These are phyloP conservation scores for Glutinoglossum americanum DNA, from an alignment of 495 filamentous ascomycete species.

Conservation along the genomic window DNA sequence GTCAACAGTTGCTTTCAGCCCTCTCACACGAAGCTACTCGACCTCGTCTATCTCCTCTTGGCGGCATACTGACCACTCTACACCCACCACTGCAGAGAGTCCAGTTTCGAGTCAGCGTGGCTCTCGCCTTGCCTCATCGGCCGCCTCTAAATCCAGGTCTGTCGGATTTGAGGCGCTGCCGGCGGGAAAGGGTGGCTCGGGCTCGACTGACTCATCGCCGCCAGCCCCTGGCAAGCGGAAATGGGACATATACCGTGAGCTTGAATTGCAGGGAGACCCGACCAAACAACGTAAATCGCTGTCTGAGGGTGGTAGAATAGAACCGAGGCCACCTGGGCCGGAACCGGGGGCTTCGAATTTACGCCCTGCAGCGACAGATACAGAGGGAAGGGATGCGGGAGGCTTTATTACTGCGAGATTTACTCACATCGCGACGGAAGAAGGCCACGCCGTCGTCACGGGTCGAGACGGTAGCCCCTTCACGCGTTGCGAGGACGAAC, in stretches of 20 bases:
- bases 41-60: neutral
- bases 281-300: neutral
- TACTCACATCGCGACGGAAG: conserved; percentile 56
- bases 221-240: neutral
- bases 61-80: neutral
- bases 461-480: conserved; percentile 47
- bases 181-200: neutral
- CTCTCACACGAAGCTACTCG: neutral
- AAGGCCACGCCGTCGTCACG: conserved; percentile 70
- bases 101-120: neutral
- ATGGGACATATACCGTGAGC: neutral
- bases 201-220: neutral
- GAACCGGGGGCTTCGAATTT: neutral
- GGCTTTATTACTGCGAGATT: conserved; percentile 47
- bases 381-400: neutral
- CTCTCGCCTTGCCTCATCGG: neutral
- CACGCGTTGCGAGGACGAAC: conserved; percentile 78
- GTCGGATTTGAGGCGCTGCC: neutral
- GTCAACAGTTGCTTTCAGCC: neutral
- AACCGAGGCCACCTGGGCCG: neutral
- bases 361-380: neutral
- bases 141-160: neutral
- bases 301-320: neutral
- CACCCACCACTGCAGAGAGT: neutral
- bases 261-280: neutral